Percentiles rank a stretch among this genome's conserved stretches.
Conservation (phyloP, 306 rosid species). For the Malus sylvestris region DNA sequence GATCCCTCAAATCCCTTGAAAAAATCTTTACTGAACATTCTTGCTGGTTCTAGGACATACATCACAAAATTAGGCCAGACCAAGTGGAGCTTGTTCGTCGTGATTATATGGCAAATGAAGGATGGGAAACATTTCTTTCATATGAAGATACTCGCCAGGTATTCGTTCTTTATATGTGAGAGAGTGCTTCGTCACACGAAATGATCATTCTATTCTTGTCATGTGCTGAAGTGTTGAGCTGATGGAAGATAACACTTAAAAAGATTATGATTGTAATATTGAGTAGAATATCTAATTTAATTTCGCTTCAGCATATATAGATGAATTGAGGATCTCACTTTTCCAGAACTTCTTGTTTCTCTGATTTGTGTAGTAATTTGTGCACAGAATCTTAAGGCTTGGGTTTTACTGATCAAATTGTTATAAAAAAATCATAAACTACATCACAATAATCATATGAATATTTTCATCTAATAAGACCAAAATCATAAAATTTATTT, state of each 20-base stretch:
- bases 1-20: neutral
- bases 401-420: too few species aligned
- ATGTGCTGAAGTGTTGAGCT: neutral
- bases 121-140: constrained; percentile 97
- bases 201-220: neutral
- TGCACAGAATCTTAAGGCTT: neutral
- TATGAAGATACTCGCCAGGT: constrained; percentile 93
- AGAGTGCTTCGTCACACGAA: neutral
- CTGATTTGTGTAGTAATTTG: neutral
- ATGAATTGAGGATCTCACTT: neutral
- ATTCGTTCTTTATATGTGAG: neutral
- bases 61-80: constrained; percentile 87
- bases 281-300: neutral
- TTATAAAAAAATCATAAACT: too few species aligned
- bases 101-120: constrained; percentile 86
- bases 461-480: too few species aligned
- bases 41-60: constrained; percentile 63
- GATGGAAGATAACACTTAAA: neutral
- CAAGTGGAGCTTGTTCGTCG: constrained; percentile 96
- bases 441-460: too few species aligned
- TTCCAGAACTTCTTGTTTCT: neutral
- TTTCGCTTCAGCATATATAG: neutral
- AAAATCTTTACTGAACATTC: neutral
- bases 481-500: too few species aligned
- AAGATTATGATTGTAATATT: neutral